These are phyloP conservation scores for Candida caryicola DNA, from an alignment of 805 yeast species.

Conservation along the genomic window DNA sequence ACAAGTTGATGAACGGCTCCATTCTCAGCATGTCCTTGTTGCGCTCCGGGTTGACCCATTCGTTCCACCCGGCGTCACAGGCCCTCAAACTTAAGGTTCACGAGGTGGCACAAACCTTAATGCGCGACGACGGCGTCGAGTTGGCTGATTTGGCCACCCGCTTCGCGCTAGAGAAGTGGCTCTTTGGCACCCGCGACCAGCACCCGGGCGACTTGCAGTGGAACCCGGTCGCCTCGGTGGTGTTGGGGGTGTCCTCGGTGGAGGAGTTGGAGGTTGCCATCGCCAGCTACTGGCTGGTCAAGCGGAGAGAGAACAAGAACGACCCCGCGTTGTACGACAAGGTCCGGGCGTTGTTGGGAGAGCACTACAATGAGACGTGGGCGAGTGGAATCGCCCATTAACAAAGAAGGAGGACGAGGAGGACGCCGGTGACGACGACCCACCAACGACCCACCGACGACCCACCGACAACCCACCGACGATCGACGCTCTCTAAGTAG, in stretches of 20 bases:
- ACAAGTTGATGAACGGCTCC: conserved; percentile 71
- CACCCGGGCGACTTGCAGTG: conserved; percentile 12
- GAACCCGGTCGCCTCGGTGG: conserved; percentile 50
- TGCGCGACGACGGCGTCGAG: conserved; percentile 46
- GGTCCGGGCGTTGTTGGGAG: conserved; percentile 47
- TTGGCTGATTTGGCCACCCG: conserved; percentile 81
- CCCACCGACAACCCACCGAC: too few species aligned
- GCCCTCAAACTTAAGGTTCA: conserved; percentile 54
- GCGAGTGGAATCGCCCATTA: conserved; percentile 40
- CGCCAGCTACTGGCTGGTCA: conserved; percentile 50
- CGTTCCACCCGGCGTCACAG: conserved; percentile 77
- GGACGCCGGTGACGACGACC: too few species aligned
- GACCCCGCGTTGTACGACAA: conserved; percentile 46
- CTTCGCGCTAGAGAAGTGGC: conserved; percentile 67
- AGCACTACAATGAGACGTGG: conserved; percentile 68
- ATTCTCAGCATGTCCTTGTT: conserved; percentile 86
- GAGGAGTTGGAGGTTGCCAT: conserved; percentile 65
- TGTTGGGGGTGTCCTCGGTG: conserved; percentile 70
- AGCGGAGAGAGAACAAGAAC: conserved; percentile 27
- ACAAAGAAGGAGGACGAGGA: too few species aligned
- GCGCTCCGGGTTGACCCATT: conserved; percentile 61
- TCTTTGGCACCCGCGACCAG: conserved; percentile 23
- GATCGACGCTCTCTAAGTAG: too few species aligned
- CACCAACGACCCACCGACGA: too few species aligned
- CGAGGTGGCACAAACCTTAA: conserved; percentile 40